Percentiles rank a stretch among this genome's conserved stretches.
phyloP scores from a whole-genome alignment of 257 asterid species.

The Cinchona pubescens region DNA sequence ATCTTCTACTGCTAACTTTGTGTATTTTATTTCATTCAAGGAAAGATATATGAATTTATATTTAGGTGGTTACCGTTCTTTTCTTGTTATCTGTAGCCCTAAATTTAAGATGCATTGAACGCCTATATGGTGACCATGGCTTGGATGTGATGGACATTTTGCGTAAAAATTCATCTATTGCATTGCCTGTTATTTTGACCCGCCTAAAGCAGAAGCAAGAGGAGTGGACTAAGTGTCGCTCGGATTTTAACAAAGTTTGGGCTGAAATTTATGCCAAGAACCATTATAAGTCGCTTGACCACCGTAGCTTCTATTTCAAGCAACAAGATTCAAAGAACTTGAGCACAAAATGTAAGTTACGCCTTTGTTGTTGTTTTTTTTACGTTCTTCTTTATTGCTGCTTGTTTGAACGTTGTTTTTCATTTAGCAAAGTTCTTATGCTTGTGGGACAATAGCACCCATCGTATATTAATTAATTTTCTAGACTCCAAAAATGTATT shows the following conservation, averaged over 20 bases:
- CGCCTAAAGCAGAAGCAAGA: conserved; percentile 98
- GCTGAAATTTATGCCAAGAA: conserved; percentile 91
- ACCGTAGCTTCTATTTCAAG: conserved; percentile 97
- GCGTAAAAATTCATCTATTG: conserved; percentile 74
- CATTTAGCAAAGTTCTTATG: neutral
- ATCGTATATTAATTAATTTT: neutral
- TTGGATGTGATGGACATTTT: conserved; percentile 89
- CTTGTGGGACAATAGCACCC: neutral
- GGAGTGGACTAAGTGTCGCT: conserved; percentile 90
- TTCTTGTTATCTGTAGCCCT: conserved; percentile 50
- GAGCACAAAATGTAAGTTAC: conserved; percentile 85
- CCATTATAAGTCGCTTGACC: conserved; percentile 95
- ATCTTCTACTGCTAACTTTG: conserved; percentile 6
- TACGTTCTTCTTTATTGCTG: neutral
- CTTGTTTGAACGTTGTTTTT: neutral
- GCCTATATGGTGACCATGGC: conserved; percentile 98
- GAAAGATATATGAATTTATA: neutral
- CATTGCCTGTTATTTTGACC: conserved; percentile 77
- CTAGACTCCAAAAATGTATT: neutral
- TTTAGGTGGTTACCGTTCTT: conserved; percentile 11
- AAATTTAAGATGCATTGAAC: conserved; percentile 91
- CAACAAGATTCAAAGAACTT: conserved; percentile 95
- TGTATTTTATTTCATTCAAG: neutral
- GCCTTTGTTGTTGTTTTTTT: conserved; percentile 6
- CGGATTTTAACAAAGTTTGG: conserved; percentile 95